These are phyloP conservation scores for Wallacemonas sp. DNA, from an alignment of 208 protist species.

Conservation along the genomic window DNA sequence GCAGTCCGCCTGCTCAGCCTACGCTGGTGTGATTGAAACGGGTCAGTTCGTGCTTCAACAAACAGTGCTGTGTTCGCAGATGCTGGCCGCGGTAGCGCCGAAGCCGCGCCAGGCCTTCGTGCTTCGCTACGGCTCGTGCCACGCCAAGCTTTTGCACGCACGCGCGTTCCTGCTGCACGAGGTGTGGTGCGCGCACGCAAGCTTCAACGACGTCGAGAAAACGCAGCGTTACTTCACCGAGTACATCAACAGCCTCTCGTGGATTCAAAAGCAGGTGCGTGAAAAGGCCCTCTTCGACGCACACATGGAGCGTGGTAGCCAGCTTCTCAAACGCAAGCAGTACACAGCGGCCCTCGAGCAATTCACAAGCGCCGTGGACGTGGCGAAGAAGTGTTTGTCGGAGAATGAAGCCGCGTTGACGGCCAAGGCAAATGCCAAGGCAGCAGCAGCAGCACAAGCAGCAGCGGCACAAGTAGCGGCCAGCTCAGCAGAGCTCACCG, in stretches of 20 bases:
- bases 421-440: not conserved
- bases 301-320: slow-evolving; percentile 75
- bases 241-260: slow-evolving; percentile 55
- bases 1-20: slow-evolving; percentile 60
- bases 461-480: not conserved
- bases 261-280: slow-evolving; percentile 33
- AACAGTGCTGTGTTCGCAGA: slow-evolving; percentile 73
- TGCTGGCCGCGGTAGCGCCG: slow-evolving; percentile 56
- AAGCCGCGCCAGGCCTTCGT: slow-evolving; percentile 42
- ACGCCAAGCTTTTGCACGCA: slow-evolving; percentile 51
- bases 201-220: slow-evolving; percentile 47
- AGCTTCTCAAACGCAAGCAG: slow-evolving; percentile 63
- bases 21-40: slow-evolving; percentile 70
- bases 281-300: slow-evolving; percentile 59
- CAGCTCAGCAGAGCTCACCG: too few relatives aligned
- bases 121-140: slow-evolving; percentile 65
- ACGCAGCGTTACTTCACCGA: slow-evolving; percentile 68
- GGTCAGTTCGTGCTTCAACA: slow-evolving; percentile 79
- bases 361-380: slow-evolving; percentile 60
- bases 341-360: slow-evolving; percentile 50
- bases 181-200: slow-evolving; percentile 67
- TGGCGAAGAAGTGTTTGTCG: slow-evolving; percentile 28
- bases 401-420: slow-evolving; percentile 22
- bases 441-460: slow-evolving; percentile 14
- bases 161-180: slow-evolving; percentile 58